Base-by-base conservation (phyloP, 257 asterid genomes). In the Rauvolfia tetraphylla region DNA sequence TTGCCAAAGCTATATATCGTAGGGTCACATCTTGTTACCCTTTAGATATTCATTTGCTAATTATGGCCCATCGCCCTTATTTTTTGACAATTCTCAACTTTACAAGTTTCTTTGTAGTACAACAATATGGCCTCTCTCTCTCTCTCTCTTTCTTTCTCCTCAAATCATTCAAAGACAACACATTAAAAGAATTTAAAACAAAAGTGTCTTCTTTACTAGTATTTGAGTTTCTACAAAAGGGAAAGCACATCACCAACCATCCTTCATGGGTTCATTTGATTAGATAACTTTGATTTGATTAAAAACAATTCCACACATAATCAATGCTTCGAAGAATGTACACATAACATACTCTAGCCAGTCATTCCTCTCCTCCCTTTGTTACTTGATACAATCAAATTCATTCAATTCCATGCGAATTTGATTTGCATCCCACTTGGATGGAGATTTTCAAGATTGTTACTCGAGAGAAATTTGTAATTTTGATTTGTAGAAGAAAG, bases 1-100 rank as follows among this genome's bases (percentile, higher is more conserved):
- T 81, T 76, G 81, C 81, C 80, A 84, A 88, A 86, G 80, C 73
- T 71, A 53, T 57, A 72, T 67, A 11, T 3, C 8, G 79, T 86
- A 79, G 85, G 84, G 72, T 73, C 87, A 76, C 70, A 49, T 48
- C 72, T 73, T 77, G 73, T 77, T 63, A 76, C 80, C 65, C 79
- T 85, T 80, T 84, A 81, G 44, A 82, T 72, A 80, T 79, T 82
- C 87, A 84, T 79, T 83, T 71, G 69, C 82, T 51, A 69, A 63
- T 75, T 75, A 75, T 80, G 87, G 79, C 81, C 90, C 86, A 80
- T 75, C 44, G 53, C 82, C 72, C 72, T 79, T 77, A 69, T 53
- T 84, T 80, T 83, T 77, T 58, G 77, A 80, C 88, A 85, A 68
- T 39, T 33, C 76, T 71, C 20, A 34, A 75, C 84, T 84, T 79